Conservation (phyloP, 2,329 filamentous ascomycete genomes). For the Paecilomyces variotii region DNA sequence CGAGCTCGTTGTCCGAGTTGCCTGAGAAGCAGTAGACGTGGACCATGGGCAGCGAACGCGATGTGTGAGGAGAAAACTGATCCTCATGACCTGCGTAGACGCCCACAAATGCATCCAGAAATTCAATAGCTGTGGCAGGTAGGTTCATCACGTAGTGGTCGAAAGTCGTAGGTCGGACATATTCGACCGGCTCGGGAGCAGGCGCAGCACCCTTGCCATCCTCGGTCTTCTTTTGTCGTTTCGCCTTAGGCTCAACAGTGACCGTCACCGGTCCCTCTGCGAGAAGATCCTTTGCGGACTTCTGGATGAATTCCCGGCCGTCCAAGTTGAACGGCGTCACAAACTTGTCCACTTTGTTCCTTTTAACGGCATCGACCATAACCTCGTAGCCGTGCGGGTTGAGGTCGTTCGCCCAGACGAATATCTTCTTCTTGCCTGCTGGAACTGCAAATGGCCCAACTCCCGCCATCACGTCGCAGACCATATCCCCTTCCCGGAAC, state of each 20-base stretch:
- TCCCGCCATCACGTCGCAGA: conserved; percentile 95
- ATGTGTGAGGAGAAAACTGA: conserved; percentile 56
- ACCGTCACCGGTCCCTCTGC: conserved; percentile 44
- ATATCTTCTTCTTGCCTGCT: conserved; percentile 79
- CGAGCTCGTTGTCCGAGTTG: conserved; percentile 67
- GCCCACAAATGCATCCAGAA: conserved; percentile 69
- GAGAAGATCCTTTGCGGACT: conserved; percentile 52
- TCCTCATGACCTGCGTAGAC: conserved; percentile 65
- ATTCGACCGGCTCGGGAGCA: conserved; percentile 17
- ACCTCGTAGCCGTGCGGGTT: conserved; percentile 80
- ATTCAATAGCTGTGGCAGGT: conserved; percentile 79
- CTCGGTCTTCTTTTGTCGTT: conserved; percentile 15
- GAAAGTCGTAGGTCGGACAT: conserved; percentile 57
- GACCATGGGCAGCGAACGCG: conserved; percentile 63
- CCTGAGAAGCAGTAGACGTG: conserved; percentile 93
- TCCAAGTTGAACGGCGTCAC: conserved; percentile 76
- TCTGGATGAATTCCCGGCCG: conserved; percentile 69
- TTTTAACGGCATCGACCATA: conserved; percentile 59
- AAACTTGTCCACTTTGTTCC: conserved; percentile 73
- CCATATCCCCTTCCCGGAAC: conserved; percentile 77
- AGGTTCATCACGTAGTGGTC: conserved; percentile 98
- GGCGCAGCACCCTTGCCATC: conserved; percentile 22
- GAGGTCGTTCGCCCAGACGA: conserved; percentile 95
- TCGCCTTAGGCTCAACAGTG: conserved; percentile 41
- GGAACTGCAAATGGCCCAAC: conserved; percentile 93